Percentiles rank a stretch among this genome's conserved stretches.
These are phyloP conservation scores for Blastocystis hominis DNA, from an alignment of 352 stramenopile genomes.

Conservation along the genomic window DNA sequence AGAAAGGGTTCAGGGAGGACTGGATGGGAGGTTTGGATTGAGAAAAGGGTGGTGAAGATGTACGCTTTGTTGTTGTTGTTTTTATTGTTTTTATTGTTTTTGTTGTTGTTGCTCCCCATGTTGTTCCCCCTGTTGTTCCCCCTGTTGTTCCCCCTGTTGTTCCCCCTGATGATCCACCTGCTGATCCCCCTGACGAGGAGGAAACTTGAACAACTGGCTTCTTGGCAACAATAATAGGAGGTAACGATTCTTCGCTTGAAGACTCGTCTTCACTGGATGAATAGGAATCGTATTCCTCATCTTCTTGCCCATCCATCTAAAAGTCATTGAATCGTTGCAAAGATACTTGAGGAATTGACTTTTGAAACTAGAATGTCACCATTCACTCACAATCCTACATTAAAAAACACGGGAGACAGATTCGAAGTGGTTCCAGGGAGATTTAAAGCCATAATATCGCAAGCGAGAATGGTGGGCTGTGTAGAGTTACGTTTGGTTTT, in stretches of 20 bases:
- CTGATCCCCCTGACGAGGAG: not conserved
- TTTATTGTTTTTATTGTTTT: too few species aligned
- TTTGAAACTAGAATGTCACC: not conserved
- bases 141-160: not conserved
- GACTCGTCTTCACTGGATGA: too few species aligned
- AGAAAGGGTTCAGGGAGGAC: not conserved
- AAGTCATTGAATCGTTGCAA: not conserved
- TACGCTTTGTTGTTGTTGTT: not conserved
- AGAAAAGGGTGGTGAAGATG: not conserved
- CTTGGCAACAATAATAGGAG: not conserved
- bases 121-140: not conserved
- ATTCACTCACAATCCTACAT: not conserved
- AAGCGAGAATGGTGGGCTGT: not conserved
- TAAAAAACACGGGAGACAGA: not conserved
- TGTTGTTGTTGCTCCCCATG: not conserved
- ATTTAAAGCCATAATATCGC: not conserved
- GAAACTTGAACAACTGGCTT: not conserved
- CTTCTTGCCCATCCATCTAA: constrained; percentile 10
- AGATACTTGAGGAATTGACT: constrained; percentile 19
- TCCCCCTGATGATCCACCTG: not conserved
- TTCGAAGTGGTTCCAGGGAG: not conserved
- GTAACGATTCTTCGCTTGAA: not conserved
- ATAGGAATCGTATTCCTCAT: not conserved
- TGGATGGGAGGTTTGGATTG: not conserved
- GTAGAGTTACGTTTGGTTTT: not conserved